Conservation (phyloP, 176 grass and related monocot genomes). For the Chrysopogon serrulatus region DNA sequence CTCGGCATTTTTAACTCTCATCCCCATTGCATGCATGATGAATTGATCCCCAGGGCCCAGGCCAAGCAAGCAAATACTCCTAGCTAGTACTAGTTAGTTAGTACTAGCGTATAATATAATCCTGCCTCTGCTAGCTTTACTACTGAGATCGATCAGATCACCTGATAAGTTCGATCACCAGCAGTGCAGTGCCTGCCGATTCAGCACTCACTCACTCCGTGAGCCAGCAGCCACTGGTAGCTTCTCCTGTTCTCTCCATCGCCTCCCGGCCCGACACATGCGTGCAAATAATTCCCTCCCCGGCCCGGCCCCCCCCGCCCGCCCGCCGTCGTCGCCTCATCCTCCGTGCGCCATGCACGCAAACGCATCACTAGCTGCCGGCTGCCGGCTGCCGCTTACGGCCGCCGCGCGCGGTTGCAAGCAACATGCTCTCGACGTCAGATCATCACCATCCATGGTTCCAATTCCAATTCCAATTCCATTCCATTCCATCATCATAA, state of each 20-base stretch:
- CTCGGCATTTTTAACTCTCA: not conserved
- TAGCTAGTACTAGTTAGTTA: too few species aligned
- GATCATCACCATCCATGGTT: not conserved
- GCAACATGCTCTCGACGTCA: not conserved
- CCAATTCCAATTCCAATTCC: not conserved
- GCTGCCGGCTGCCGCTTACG: too few species aligned
- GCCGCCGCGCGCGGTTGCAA: not conserved
- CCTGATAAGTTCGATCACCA: too few species aligned
- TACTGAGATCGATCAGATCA: not conserved
- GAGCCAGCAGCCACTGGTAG: not conserved
- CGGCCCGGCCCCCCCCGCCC: too few species aligned
- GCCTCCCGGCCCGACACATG: not conserved
- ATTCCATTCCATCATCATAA: not conserved
- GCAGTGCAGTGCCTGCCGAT: constrained; percentile 26
- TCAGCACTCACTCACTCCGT: constrained; percentile 22
- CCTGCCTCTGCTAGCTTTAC: not conserved
- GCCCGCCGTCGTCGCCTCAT: not conserved
- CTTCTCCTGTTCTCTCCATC: not conserved
- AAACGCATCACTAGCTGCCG: not conserved
- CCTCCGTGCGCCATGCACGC: not conserved
- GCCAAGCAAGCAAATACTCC: not conserved
- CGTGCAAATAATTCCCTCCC: not conserved
- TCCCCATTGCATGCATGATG: too few species aligned
- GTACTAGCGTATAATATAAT: not conserved
- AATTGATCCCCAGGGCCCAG: too few species aligned